Base-by-base conservation (phyloP, 2,329 filamentous ascomycete species). In the Pseudocercospora vitis region DNA sequence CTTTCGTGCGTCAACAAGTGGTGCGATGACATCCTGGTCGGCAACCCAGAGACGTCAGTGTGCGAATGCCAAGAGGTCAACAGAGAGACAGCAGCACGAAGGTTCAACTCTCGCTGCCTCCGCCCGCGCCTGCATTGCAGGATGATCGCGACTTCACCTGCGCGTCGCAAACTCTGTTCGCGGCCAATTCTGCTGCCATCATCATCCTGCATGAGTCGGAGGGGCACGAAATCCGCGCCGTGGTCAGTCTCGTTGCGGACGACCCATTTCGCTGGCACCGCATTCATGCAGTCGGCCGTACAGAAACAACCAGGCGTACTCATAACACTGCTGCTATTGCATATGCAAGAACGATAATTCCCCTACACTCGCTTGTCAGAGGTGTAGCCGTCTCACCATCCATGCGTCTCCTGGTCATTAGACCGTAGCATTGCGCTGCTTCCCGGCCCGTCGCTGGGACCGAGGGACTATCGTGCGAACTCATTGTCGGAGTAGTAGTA, bases 121-220 rank as follows among this genome's bases (percentile, higher is more conserved):
- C 48, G 42, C 24, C 42, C 42, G 26, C 24, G 14, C 42, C 42
- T 45, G 42, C 42, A 45, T 44, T 50, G 48, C 48, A 50, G 49
- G 16, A 40, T 28, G 18, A 47, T 47, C 40, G 40, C 40, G 24
- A 45, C 21, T 45, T 29, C n/a, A 24, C 3, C 46, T 54, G 52
- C 52, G 47, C n/a, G 31, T 31, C 23, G 42, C 37, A 16, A 54
- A 54, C 29, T 50, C 24, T 50, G 24, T 24, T 32, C 45, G 32
- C 24, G 28, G 31, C 31, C 40, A 45, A 23, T 21, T 19, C 24
- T 28, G 35, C 52, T 39, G 50, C 46, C 46, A 39, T 31, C 52
- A 55, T 54, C 52, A 50, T 45, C 28, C 11, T 31, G 42, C 42
- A 45, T 45, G 42, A 45, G 42, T 45, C 42, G 42, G 42, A 31